Base-by-base conservation (phyloP, 345 rosid genomes). In the Clarkia xantiana region DNA sequence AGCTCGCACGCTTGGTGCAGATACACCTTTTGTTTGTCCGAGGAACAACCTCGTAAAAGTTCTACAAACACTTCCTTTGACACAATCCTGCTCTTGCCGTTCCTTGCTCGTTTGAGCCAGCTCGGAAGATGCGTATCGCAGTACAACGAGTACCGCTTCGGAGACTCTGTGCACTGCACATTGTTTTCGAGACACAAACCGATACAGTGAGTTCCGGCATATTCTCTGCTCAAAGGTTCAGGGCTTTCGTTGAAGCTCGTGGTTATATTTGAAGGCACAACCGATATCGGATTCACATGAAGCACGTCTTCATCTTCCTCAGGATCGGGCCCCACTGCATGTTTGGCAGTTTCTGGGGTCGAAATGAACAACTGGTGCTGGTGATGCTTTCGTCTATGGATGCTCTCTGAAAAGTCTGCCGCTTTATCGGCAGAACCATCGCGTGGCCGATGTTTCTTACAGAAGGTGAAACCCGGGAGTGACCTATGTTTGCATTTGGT, bases 71-170 rank as follows among this genome's bases (percentile, higher is more conserved):
- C 86, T 63, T 93, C 99, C 62, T 84, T 93, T 1, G 97, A 81
- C 69, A 93, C 70, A 47, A 93, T 87, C 67, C 94, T 82, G 61
- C 95, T 93, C 80, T 82, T 87, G 29, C 99, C 99, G 55, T 87
- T 84, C 71, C 99, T 80, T 25, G 99, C 99, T 62, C 95, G 90
- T 76, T 87, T 93, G 43, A 93, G 95, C 97, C 99, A 93, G 75
- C 90, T 84, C 10, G 99, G 99, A 64, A 93, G 84, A 70, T 93
- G 99, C 43, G 67, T 72, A 44, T 87, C 91, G 61, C 99, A 93
- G 72, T 93, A 93, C 45, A 84, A 62, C 3, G 84, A 63, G 67
- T 79, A 74, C 51, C 86, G 79, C 51, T 75, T 82, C 11, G 97
- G 84, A 67, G 60, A 68, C 40, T 80, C 95, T 59, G 44, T 63